phyloP scores from a whole-genome alignment of 2,329 filamentous ascomycete genomes.

The Colletotrichum noveboracense region DNA sequence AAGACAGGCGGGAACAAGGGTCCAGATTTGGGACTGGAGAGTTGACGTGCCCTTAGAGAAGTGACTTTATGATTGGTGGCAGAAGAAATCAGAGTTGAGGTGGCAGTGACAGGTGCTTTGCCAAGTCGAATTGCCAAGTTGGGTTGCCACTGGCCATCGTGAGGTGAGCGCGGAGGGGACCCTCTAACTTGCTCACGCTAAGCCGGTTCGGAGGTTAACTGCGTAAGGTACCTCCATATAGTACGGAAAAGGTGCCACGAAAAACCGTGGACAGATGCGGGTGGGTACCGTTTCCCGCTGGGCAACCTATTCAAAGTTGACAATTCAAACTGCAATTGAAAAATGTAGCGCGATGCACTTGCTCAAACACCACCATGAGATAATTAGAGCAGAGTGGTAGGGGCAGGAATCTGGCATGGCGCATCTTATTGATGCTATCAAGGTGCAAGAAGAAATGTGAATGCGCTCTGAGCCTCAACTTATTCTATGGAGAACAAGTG shows the following conservation, averaged over 20 bases:
- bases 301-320: not conserved
- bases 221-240: not conserved
- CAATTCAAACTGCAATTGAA: not conserved
- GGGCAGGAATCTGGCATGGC: not conserved
- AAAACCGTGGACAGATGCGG: not conserved
- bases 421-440: not conserved
- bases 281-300: not conserved
- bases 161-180: not conserved
- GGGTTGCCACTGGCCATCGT: not conserved
- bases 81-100: not conserved
- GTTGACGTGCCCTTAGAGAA: not conserved
- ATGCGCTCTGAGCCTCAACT: not conserved
- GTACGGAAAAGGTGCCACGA: not conserved
- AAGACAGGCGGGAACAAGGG: constrained; percentile 1
- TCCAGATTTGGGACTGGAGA: not conserved
- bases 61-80: not conserved
- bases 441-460: not conserved
- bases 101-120: not conserved
- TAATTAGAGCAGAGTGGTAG: not conserved
- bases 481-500: too few relatives aligned
- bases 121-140: not conserved
- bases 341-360: not conserved
- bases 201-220: not conserved
- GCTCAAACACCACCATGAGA: not conserved
- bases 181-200: constrained; percentile 17